phyloP scores from a whole-genome alignment of 75 land plant genomes.

The Selaginella moellendorffii region DNA sequence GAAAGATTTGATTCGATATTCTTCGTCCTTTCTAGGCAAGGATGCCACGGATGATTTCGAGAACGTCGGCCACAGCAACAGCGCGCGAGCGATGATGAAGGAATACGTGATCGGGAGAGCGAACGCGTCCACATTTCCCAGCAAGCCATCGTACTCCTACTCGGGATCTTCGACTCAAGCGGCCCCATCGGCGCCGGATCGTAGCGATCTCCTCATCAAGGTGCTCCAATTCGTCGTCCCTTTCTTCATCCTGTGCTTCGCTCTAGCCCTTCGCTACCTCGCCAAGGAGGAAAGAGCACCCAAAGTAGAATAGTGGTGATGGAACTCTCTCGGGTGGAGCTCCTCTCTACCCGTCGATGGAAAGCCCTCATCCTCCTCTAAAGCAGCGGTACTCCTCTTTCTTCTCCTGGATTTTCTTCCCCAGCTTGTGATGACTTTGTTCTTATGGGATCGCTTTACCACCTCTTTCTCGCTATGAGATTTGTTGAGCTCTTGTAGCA shows the following conservation, averaged over 20 bases:
- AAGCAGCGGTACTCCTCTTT: not conserved
- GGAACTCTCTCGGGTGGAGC: too few species aligned
- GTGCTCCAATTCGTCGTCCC: not conserved
- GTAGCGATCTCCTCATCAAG: not conserved
- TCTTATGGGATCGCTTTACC: too few species aligned
- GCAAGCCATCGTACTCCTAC: not conserved
- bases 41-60: slow-evolving; percentile 82
- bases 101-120: not conserved
- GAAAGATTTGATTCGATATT: too few species aligned
- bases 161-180: not conserved
- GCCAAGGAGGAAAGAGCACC: not conserved
- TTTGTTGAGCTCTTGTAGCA: too few species aligned
- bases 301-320: too few species aligned
- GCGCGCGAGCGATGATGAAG: slow-evolving; percentile 43
- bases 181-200: not conserved
- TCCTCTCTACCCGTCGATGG: too few species aligned
- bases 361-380: too few species aligned
- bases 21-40: slow-evolving; percentile 41
- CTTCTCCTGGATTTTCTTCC: not conserved
- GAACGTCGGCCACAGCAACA: slow-evolving; percentile 65
- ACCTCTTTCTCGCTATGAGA: too few species aligned
- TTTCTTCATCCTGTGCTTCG: not conserved
- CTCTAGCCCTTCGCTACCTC: not conserved
- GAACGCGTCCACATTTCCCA: not conserved
- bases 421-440: too few species aligned